Conservation (phyloP, 805 yeast genomes). For the Hanseniaspora occidentalis region DNA sequence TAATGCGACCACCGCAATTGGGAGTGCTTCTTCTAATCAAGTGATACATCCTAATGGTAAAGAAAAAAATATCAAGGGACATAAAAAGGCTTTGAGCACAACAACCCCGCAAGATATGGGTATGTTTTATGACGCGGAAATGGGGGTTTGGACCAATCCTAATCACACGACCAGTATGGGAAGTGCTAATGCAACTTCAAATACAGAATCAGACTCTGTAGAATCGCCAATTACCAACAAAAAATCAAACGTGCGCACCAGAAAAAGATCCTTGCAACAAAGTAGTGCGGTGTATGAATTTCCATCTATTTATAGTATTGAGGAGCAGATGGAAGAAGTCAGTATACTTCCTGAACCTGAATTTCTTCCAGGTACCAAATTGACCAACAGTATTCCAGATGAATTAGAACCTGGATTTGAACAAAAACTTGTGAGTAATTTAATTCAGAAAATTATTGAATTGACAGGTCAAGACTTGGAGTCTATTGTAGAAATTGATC, state of each 20-base stretch:
- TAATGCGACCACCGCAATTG: slow-evolving; percentile 7
- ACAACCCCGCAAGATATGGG: slow-evolving; percentile 7
- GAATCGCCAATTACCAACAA: not conserved
- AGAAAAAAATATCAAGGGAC: not conserved
- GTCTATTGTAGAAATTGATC: not conserved
- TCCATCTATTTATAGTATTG: slow-evolving; percentile 2
- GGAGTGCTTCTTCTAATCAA: slow-evolving; percentile 2
- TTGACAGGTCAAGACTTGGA: not conserved
- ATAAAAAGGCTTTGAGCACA: slow-evolving; percentile 4
- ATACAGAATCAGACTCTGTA: not conserved
- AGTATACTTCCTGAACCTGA: not conserved
- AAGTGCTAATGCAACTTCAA: not conserved
- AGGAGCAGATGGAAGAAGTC: no score
- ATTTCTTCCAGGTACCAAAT: not conserved
- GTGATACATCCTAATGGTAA: not conserved
- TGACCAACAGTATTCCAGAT: not conserved
- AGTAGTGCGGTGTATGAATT: not conserved
- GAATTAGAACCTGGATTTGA: not conserved
- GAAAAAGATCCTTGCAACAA: not conserved
- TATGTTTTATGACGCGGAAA: slow-evolving; percentile 4
- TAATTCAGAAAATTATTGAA: no score
- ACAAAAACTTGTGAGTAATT: not conserved
- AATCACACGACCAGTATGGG: not conserved
- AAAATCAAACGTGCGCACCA: not conserved
- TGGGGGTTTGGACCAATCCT: slow-evolving; percentile 3